These are phyloP conservation scores for Syzygium syzygioides DNA, from an alignment of 441 rosid species.

Conservation along the genomic window DNA sequence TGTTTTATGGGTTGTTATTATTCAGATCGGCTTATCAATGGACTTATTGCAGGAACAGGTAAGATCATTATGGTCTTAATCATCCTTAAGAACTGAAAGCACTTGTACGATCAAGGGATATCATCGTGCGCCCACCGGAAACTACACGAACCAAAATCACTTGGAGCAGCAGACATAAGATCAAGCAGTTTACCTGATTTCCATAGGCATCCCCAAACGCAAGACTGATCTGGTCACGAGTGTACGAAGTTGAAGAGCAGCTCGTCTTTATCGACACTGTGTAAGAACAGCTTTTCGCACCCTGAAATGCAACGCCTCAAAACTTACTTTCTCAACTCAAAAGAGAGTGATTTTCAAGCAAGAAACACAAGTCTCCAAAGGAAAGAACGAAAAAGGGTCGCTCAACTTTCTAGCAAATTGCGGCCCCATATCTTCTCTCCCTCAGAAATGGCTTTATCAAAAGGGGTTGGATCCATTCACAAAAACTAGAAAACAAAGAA, in stretches of 20 bases:
- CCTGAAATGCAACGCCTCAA: neutral
- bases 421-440: neutral
- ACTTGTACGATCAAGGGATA: neutral
- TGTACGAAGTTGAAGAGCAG: constrained; percentile 50
- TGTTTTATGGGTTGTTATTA: neutral
- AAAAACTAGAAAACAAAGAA: neutral
- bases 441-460: neutral
- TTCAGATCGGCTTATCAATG: neutral
- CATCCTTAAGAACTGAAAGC: neutral
- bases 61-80: neutral
- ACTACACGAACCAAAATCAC: neutral
- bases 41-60: neutral
- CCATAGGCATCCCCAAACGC: constrained; percentile 76
- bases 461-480: neutral
- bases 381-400: neutral
- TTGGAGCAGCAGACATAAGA: neutral
- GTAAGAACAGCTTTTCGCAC: constrained; percentile 41
- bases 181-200: constrained; percentile 44
- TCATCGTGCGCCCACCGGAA: neutral
- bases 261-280: constrained; percentile 50
- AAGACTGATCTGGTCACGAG: constrained; percentile 64
- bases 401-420: neutral
- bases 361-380: neutral
- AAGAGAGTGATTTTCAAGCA: neutral
- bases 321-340: neutral